Base-by-base conservation (phyloP, 169 alveolate genomes). In the Eimeria praecox region DNA sequence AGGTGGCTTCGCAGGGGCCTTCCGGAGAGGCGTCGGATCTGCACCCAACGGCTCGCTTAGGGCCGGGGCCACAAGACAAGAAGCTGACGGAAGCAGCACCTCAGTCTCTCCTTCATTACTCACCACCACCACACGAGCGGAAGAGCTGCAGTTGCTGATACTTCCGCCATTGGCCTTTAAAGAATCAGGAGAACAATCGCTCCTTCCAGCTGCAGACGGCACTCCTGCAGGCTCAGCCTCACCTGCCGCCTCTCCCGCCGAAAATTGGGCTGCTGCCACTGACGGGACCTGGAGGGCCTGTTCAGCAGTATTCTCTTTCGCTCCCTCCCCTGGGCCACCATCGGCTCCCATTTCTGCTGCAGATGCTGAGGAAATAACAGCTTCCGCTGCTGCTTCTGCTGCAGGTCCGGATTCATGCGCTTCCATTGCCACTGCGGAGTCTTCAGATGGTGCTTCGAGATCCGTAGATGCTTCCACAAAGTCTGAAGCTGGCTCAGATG, bases 11-110 rank as follows among this genome's bases (percentile, higher is more conserved):
- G 59, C 64, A 62, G 93, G 93, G 46, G 93, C 64, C 82, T 87
- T 87, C 80, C 93, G 78, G 12, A 59, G 59, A 33, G 93, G 93
- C 44, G 93, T 87, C 46, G 93, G 82, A 22, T 87, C 93, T 27
- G 93, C 82, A 35, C 52, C 46, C 52, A 62, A 24, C 27, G 93
- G 93, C 66, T 87, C 93, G 44, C 82, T 87, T 6, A 87, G 78
- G 56, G 78, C 44, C 82, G 93, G 93, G 12, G 82, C 82, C 44
- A 87, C 78, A 27, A 87, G 83, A 44, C 93, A 56, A 22, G 56
- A 22, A 9, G 93, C 27, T 3, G 93, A 38, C 33, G 20, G 93
- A 49, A 87, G 82, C 62, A 87, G 20, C 80, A 87, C 33, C 62
- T 87, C 93, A 16, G 93, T 35, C 62, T 87, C 93, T 27, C 93